Evolutionary conservation across 768 basidiomycete genomes (phyloP), one percentile per base, ranked within the genome.

Genomic region (Lentinula edodes): DNA sequence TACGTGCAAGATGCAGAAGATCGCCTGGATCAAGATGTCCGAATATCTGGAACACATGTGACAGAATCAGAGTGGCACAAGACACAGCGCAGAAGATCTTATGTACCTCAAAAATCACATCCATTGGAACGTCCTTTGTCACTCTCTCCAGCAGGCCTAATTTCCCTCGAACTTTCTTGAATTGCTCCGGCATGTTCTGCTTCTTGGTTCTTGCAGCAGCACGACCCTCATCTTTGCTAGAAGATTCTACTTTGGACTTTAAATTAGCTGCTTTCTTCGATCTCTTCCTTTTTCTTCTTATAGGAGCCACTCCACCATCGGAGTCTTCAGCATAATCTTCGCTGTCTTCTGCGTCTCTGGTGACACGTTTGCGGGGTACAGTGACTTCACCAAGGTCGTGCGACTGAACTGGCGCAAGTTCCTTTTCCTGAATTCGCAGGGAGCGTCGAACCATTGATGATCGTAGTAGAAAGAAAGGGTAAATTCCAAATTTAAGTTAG

Each of bases 1-100:
- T 81, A 55, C 84, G 78, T 4, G 83, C 68, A 46, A 85, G 74
- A 61, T 76, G 76, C 32, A 86, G 71, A 43, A 85, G 68, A 66
- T 86, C 84, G 41, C 75, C 65, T 0, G 85, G 83, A 32, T 71
- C 69, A 52, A 86, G 71, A 58, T 79, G 74, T 18, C 76, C 74
- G 61, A 85, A 80, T 62, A 86, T 81, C 83, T 87, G 61, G 16
- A n/a, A 28, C 3, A 28, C 18, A 28, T 28, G 45, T 45, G 5
- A 10, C 34, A 15, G 12, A 12, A 32, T 48, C 5, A 13, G 6
- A 6, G 55, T 32, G 38, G 18, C 32, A 15, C 5, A 32, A 39
- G 20, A 1, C 5, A 43, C n/a, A 7, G 23, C 5, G 10, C 6
- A 7, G 46, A 15, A 16, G 23, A 20, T 28, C 28, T 28, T 28